Base-by-base conservation (phyloP, 139 green algal species). In the Gonium pectorale region DNA sequence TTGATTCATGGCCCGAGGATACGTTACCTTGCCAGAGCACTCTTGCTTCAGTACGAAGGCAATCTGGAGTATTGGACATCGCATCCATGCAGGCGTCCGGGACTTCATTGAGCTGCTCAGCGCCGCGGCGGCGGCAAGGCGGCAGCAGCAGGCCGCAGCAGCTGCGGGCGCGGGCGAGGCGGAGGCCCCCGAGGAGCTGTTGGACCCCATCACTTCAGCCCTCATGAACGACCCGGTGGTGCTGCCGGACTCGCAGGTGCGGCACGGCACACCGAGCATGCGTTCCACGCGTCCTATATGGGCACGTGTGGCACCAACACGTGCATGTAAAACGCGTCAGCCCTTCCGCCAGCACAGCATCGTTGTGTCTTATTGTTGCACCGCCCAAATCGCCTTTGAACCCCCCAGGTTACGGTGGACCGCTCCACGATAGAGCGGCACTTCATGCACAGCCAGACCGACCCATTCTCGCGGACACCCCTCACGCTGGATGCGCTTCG, bases 161-260 rank as follows among this genome's bases (percentile, higher is more conserved):
- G 77, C 63, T 4, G 80, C 37, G 5, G 64, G 40, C 31, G 38
- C 44, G 17, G 77, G n/a, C 9, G 75, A 26, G 19, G n/a, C 51
- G 35, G 81, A 52, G 38, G 38, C 62, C 35, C 95, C 94, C 17
- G 94, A 94, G 67, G 93, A 94, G 40, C 92, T 93, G 67, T n/a
- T 94, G 70, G 92, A 95, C 75, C 88, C 86, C 37, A 93, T 95
- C 79, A 92, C 91, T 3, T 88, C 90, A 69, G 83, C 74, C 22
- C n/a, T 93, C n/a, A 94, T 95, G 93, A 75, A 67, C n/a, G 94
- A 97, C 69, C 94, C 94, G 0, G 94, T 96, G 26, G 63, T 87
- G 17, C 91, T 98, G 79, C 95, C 94, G 1, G 90, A 95, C 86
- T 89, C 85, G 21, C 41, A 78, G 54, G 79, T 85, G 79, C 3